Evolutionary conservation across 2,329 filamentous ascomycete species (phyloP).

Genomic region (Bipolaris cookei): DNA sequence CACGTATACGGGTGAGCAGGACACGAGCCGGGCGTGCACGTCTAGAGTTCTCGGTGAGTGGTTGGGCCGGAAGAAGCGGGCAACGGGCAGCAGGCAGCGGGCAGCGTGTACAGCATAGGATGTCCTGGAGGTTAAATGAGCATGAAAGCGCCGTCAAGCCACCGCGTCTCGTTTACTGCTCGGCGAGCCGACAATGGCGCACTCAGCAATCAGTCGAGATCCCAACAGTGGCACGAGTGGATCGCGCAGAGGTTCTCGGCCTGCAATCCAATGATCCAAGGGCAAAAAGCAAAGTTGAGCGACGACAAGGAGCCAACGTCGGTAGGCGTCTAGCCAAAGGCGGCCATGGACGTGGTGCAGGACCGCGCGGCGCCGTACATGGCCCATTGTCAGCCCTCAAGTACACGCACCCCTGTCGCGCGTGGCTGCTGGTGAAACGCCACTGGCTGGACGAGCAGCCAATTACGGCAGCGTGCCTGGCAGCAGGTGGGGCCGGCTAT

Average conservation of each 20-base stretch:
- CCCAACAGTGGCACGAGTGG: conserved; percentile 10
- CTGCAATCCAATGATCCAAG: not conserved
- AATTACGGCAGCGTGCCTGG: conserved; percentile 12
- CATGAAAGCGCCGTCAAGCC: not conserved
- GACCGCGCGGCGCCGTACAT: conserved; percentile 15
- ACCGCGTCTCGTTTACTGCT: conserved; percentile 1
- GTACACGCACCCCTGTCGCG: conserved; percentile 6
- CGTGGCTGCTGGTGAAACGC: conserved; percentile 15
- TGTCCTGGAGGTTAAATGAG: conserved; percentile 12
- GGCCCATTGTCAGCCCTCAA: not conserved
- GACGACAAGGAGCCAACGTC: conserved; percentile 3
- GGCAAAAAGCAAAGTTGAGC: conserved; percentile 8
- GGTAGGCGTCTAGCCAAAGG: not conserved
- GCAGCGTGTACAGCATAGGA: not conserved
- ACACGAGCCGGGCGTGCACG: not conserved
- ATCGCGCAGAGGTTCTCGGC: conserved; percentile 12
- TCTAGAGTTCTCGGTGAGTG: conserved; percentile 3
- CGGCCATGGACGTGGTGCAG: conserved; percentile 4
- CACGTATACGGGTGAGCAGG: not conserved
- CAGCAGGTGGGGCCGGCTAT: conserved; percentile 6
- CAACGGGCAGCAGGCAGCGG: conserved; percentile 2
- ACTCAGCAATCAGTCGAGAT: not conserved
- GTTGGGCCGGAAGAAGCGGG: conserved; percentile 3
- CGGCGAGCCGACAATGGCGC: conserved; percentile 3
- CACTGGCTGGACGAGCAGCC: not conserved